Evolutionary conservation across 2,329 filamentous ascomycete genomes (phyloP).

Genomic region (Talaromyces albobiverticillius): DNA sequence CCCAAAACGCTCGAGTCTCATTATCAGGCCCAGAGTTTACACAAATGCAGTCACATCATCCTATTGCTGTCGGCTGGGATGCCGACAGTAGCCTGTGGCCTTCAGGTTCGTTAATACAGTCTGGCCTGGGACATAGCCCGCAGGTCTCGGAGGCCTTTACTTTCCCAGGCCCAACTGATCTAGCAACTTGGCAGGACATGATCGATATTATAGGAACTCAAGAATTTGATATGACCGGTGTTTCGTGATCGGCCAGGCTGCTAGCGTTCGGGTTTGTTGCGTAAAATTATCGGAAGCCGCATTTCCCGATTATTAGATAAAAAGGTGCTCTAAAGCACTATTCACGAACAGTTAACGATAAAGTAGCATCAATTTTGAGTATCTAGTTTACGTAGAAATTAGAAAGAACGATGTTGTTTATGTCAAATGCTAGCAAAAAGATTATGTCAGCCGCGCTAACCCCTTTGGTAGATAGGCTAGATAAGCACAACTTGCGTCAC

Average conservation of each 20-base stretch:
- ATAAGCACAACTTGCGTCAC: conserved; percentile 7
- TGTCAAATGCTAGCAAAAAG: no score
- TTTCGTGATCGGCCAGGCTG: no score
- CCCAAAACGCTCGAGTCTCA: not conserved
- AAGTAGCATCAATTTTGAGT: no score
- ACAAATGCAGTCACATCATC: not conserved
- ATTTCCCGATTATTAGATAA: no score
- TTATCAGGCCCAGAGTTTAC: not conserved
- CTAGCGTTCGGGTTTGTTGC: no score
- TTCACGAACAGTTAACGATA: no score
- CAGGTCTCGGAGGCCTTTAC: conserved; percentile 1
- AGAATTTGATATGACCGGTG: conserved; percentile 29
- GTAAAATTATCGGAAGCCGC: no score
- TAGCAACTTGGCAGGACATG: conserved; percentile 2
- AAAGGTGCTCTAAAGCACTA: no score
- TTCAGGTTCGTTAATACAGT: not conserved
- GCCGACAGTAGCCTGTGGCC: not conserved
- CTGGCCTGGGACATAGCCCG: not conserved
- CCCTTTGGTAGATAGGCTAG: no score
- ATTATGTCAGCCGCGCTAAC: no score
- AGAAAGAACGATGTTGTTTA: no score
- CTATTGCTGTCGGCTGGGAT: not conserved
- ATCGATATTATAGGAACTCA: not conserved
- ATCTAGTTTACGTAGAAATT: no score
- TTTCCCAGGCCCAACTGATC: conserved; percentile 3